phyloP scores from a whole-genome alignment of 202 grass and related monocot species.

The Schoenoplectus tabernaemontani region DNA sequence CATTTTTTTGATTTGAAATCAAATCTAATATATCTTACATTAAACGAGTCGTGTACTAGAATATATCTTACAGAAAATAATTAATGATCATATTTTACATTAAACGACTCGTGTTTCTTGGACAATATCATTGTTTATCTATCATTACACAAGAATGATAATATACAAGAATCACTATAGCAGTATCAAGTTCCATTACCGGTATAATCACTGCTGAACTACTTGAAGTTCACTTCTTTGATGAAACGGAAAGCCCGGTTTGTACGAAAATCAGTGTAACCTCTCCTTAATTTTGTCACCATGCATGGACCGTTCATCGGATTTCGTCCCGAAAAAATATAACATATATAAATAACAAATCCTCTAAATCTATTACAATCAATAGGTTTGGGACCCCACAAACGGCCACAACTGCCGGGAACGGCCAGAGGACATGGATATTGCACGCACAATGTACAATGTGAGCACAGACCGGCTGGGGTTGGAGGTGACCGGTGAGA shows the following conservation, averaged over 20 bases:
- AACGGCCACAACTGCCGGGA: conserved; percentile 80
- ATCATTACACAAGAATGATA: not conserved
- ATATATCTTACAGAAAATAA: not conserved
- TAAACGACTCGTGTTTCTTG: not conserved
- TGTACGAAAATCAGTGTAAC: not conserved
- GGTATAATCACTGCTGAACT: too few species aligned
- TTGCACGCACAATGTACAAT: conserved; percentile 74
- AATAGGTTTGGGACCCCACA: conserved; percentile 66
- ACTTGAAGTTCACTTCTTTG: too few species aligned
- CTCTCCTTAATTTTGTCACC: not conserved
- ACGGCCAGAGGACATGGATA: conserved; percentile 96
- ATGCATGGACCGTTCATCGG: too few species aligned
- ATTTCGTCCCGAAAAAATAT: too few species aligned
- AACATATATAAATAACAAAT: not conserved
- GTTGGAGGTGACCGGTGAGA: conserved; percentile 76
- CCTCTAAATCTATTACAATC: not conserved
- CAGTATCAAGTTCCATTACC: not conserved
- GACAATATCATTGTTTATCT: not conserved
- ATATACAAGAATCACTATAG: not conserved
- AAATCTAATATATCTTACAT: not conserved
- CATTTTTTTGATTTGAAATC: not conserved
- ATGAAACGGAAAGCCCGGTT: too few species aligned
- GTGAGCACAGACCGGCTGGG: conserved; percentile 45
- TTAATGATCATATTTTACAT: not conserved
- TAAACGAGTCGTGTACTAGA: too few species aligned